A percentile compares a stretch with the other conserved stretches of the same genome.
Conservation (phyloP, 331 rosid species). For the Erythrophleum ivorense region DNA sequence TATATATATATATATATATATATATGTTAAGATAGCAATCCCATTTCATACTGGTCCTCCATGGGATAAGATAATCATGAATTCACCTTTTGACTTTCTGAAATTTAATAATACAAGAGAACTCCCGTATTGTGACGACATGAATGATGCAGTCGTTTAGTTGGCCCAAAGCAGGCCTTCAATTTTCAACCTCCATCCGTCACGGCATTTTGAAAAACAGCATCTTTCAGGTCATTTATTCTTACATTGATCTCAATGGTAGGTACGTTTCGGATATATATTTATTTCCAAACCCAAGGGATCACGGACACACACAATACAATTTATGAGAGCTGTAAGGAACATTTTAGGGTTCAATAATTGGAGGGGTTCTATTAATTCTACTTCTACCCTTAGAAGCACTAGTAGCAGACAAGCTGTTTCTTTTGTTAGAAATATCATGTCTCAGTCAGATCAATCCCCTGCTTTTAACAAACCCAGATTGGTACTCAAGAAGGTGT, state of each 20-base stretch:
- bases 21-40: too few species aligned
- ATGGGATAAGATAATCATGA: background rate
- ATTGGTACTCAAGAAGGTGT: constrained; percentile 66
- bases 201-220: background rate
- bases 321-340: background rate
- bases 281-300: background rate
- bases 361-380: background rate
- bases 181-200: background rate
- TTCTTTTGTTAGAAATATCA: constrained; percentile 1
- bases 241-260: background rate
- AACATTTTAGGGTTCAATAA: background rate
- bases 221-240: background rate
- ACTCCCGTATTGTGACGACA: background rate
- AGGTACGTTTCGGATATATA: background rate
- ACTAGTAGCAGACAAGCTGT: background rate
- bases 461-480: constrained; percentile 60
- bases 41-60: too few species aligned
- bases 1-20: too few species aligned
- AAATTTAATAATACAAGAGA: background rate
- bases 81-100: background rate
- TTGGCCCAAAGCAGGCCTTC: background rate
- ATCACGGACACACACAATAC: background rate
- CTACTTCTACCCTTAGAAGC: background rate
- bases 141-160: background rate
- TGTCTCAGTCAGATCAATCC: constrained; percentile 48